Evolutionary conservation across 805 yeast species (phyloP).

Genomic region (Candida silvatica): DNA sequence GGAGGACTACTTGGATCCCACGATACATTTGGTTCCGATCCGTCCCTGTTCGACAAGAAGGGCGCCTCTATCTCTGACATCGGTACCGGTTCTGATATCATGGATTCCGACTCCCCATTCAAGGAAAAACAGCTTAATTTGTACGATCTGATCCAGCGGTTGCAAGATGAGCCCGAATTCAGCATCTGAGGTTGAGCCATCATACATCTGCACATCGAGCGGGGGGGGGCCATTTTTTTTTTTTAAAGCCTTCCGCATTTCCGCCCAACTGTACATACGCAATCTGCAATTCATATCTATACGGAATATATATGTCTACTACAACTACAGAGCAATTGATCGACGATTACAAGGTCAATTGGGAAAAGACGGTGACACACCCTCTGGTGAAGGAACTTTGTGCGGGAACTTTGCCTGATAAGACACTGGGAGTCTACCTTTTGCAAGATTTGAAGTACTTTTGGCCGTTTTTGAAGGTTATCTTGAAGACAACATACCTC

Average conservation of each 20-base stretch:
- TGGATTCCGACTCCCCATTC: conserved; percentile 1
- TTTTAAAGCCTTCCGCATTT: too few relatives aligned
- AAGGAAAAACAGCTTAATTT: conserved; percentile 1
- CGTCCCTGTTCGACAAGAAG: too few relatives aligned
- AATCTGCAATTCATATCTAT: too few relatives aligned
- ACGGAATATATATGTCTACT: neutral
- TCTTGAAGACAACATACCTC: conserved; percentile 1
- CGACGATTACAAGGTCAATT: neutral
- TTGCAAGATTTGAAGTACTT: conserved; percentile 2
- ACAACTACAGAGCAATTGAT: conserved; percentile 1
- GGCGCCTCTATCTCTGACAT: too few relatives aligned
- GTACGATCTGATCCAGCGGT: conserved; percentile 1
- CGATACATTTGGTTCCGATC: too few relatives aligned
- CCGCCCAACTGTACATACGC: too few relatives aligned
- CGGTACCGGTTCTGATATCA: too few relatives aligned
- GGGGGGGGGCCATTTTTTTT: too few relatives aligned
- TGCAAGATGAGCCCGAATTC: conserved; percentile 1
- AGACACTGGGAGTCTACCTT: conserved; percentile 1
- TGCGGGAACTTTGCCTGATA: conserved; percentile 1
- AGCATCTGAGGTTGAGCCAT: too few relatives aligned
- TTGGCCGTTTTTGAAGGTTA: neutral
- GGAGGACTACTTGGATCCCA: too few relatives aligned
- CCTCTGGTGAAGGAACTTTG: conserved; percentile 1
- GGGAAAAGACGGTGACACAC: neutral
- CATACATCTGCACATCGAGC: too few relatives aligned